Evolutionary conservation across 257 asterid genomes (phyloP), one percentile per base, ranked within the genome.

Genomic region (Scutellaria galericulata): DNA sequence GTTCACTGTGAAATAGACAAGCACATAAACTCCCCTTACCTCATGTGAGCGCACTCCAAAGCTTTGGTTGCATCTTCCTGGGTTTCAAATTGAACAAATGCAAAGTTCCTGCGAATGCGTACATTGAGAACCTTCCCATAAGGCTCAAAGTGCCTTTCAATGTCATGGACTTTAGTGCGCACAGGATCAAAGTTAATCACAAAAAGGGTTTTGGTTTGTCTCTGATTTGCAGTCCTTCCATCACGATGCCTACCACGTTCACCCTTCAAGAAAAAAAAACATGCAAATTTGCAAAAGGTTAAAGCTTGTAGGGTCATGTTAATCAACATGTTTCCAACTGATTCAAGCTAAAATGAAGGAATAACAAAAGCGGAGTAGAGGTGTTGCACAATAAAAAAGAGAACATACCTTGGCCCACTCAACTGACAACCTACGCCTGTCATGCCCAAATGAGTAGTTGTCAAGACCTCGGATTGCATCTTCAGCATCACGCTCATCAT

Each of bases 41-140:
- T 94, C 97, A 94, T 83, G 75, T 94, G 95, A 12, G 97, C 91
- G 81, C 96, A 83, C 83, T 94, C 95, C 87, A 94, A 70, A 46
- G 97, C 96, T 83, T 86, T 89, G 58, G 96, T 86, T 61, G 98
- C 98, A 64, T 91, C 97, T 73, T 91, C 96, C 80, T 86, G 96
- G 7, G 88, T 91, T 72, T 89, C 96, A 70, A 89, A 94, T 70
- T 91, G 98, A 73, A 94, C 97, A 81, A 94, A 94, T 3, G 97
- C 95, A 86, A 94, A 94, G 82, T 91, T 94, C 72, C 97, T 78
- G 0, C 98, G 84, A 31, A 86, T 88, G 57, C 96, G 96, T 35
- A 91, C 96, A 72, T 89, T 88, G 18, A 86, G 83, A 64, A 91
- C 83, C 86, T 89, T 89, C 52, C 96, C 97, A 76, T 86, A 87